A percentile compares a stretch with the other conserved stretches of the same genome.
These are phyloP conservation scores for Neoscytalidium dimidiatum DNA, from an alignment of 2,329 filamentous ascomycete genomes.

Conservation along the genomic window DNA sequence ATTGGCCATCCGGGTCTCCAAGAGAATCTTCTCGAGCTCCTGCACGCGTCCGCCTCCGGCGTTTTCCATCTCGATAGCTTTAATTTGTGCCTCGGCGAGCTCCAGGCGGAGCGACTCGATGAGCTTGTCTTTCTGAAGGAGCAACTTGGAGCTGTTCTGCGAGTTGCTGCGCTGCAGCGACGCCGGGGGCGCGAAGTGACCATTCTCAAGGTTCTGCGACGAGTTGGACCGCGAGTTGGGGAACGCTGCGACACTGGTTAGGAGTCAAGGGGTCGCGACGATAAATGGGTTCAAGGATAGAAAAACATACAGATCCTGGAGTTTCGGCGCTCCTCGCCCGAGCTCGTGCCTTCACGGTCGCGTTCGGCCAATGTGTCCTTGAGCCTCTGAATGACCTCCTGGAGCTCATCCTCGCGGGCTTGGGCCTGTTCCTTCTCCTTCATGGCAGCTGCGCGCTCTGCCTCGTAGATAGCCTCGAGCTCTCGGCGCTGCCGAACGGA, in stretches of 20 bases:
- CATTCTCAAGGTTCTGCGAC: constrained; percentile 70
- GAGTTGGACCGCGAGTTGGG: constrained; percentile 45
- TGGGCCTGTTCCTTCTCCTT: constrained; percentile 90
- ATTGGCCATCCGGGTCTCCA: constrained; percentile 94
- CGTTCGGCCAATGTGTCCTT: constrained; percentile 86
- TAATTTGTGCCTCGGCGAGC: constrained; percentile 92
- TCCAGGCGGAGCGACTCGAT: constrained; percentile 92
- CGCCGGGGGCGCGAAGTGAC: constrained; percentile 83
- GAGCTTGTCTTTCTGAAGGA: constrained; percentile 93
- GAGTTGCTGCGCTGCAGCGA: constrained; percentile 86
- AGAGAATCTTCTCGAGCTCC: constrained; percentile 85
- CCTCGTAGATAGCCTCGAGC: constrained; percentile 89
- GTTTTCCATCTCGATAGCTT: constrained; percentile 91
- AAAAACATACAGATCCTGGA: constrained; percentile 12
- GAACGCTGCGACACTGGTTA: constrained; percentile 12
- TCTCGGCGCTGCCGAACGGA: constrained; percentile 81
- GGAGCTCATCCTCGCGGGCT: constrained; percentile 85
- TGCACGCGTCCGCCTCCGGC: constrained; percentile 83
- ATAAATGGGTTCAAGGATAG: background rate
- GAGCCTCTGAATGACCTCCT: constrained; percentile 82
- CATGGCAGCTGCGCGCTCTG: constrained; percentile 81
- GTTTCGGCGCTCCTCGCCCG: constrained; percentile 13
- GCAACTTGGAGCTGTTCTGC: constrained; percentile 82
- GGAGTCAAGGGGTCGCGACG: constrained; percentile 5
- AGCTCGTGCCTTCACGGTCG: constrained; percentile 56